Evolutionary conservation across 345 rosid species (phyloP).

Genomic region (Carallia pectinifolia): DNA sequence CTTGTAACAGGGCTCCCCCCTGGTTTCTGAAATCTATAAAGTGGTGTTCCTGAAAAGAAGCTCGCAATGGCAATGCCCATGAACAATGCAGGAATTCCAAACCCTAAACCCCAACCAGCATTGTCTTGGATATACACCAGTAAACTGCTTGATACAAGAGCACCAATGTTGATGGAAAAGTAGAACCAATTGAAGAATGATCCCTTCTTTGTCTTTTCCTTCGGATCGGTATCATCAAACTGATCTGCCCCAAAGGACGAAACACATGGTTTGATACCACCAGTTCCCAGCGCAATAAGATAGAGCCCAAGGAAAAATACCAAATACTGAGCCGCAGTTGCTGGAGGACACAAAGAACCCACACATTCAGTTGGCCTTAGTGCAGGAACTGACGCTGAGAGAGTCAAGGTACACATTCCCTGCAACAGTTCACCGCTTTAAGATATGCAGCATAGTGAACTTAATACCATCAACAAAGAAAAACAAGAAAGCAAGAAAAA

Average conservation of each 20-base stretch:
- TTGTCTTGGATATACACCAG: slow-evolving; percentile 92
- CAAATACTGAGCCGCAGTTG: slow-evolving; percentile 62
- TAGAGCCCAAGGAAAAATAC: slow-evolving; percentile 86
- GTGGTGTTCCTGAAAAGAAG: slow-evolving; percentile 85
- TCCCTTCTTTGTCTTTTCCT: slow-evolving; percentile 75
- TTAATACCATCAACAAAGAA: background rate
- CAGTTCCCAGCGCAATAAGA: slow-evolving; percentile 87
- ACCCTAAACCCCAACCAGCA: slow-evolving; percentile 92
- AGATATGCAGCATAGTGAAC: slow-evolving; percentile 11
- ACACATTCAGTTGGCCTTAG: slow-evolving; percentile 67
- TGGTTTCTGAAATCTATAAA: slow-evolving; percentile 85
- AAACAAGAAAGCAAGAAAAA: background rate
- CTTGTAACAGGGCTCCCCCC: slow-evolving; percentile 92
- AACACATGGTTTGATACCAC: slow-evolving; percentile 95
- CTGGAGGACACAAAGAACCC: slow-evolving; percentile 59
- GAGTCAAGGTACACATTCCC: slow-evolving; percentile 87
- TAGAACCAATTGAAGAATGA: slow-evolving; percentile 97
- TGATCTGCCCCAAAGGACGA: slow-evolving; percentile 96
- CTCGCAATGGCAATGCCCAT: slow-evolving; percentile 82
- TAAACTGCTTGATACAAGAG: slow-evolving; percentile 76
- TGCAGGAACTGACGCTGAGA: slow-evolving; percentile 77
- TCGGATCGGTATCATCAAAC: slow-evolving; percentile 82
- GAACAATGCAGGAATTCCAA: slow-evolving; percentile 87
- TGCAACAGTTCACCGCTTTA: slow-evolving; percentile 23
- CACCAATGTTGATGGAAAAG: slow-evolving; percentile 90